These are phyloP conservation scores for Boletus rubropictus DNA, from an alignment of 768 basidiomycete species.

Conservation along the genomic window DNA sequence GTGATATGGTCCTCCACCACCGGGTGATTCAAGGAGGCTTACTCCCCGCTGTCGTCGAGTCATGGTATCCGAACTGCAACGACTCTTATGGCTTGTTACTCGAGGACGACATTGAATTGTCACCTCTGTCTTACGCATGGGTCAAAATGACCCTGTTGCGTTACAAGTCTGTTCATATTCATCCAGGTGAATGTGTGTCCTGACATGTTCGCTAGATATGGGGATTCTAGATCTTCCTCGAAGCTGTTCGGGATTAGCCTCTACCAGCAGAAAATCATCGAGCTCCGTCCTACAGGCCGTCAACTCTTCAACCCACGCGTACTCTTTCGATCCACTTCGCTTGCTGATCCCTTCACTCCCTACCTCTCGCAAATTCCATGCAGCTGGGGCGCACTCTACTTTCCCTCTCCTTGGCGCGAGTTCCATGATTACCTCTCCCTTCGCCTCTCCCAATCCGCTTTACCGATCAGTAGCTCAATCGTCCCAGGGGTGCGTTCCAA, in stretches of 20 bases:
- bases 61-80: conserved; percentile 76
- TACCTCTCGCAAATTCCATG: conserved; percentile 86
- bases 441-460: conserved; percentile 51
- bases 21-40: conserved; percentile 76
- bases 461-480: conserved; percentile 37
- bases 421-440: conserved; percentile 72
- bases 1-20: conserved; percentile 56
- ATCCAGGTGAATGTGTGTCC: neutral
- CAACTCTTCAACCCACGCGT: conserved; percentile 59
- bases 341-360: conserved; percentile 49
- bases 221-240: conserved; percentile 34
- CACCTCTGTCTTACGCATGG: conserved; percentile 83
- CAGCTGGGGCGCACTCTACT: conserved; percentile 90
- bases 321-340: conserved; percentile 42
- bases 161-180: conserved; percentile 50
- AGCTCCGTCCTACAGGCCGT: conserved; percentile 64
- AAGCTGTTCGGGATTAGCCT: conserved; percentile 75
- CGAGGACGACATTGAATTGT: conserved; percentile 84
- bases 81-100: conserved; percentile 74
- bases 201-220: conserved; percentile 45
- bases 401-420: conserved; percentile 83
- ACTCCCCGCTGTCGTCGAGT: conserved; percentile 78
- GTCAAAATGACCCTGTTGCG: conserved; percentile 71
- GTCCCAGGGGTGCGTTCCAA: conserved; percentile 78
- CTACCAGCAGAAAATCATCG: conserved; percentile 81